Conservation (phyloP, 805 yeast species). For the Yarrowia phangngaensis region DNA sequence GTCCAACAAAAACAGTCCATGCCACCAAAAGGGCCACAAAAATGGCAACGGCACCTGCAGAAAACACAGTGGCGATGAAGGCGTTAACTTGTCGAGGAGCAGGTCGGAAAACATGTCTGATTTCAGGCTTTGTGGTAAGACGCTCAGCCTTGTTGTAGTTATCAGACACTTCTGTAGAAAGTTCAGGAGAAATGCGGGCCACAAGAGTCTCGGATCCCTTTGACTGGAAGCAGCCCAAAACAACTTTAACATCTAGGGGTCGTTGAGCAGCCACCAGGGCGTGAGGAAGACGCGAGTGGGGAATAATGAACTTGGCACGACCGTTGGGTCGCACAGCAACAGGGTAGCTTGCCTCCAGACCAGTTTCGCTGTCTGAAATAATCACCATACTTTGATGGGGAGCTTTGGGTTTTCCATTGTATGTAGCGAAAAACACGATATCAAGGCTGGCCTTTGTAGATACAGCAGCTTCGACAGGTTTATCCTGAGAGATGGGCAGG, state of each 20-base stretch:
- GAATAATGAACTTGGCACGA: conserved; percentile 37
- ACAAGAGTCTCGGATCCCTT: conserved; percentile 30
- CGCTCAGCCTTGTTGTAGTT: conserved; percentile 28
- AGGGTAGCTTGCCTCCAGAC: conserved; percentile 35
- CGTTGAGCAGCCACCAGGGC: conserved; percentile 33
- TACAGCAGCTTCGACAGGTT: conserved; percentile 7
- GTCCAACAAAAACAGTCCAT: conserved; percentile 36
- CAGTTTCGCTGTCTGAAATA: conserved; percentile 27
- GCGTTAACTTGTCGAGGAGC: conserved; percentile 54
- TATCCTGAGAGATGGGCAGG: conserved; percentile 10
- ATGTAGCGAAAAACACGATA: conserved; percentile 18
- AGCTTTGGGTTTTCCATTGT: conserved; percentile 1
- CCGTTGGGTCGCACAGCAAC: conserved; percentile 38
- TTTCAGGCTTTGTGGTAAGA: conserved; percentile 53
- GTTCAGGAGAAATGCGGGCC: conserved; percentile 29
- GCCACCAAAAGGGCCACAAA: conserved; percentile 44
- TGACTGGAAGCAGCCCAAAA: conserved; percentile 37
- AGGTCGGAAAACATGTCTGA: conserved; percentile 56
- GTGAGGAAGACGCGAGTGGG: conserved; percentile 37
- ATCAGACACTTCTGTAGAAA: conserved; percentile 22
- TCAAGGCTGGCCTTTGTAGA: conserved; percentile 13
- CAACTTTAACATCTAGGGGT: conserved; percentile 33
- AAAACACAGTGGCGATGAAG: conserved; percentile 51
- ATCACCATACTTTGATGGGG: conserved; percentile 25
- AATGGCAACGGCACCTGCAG: conserved; percentile 44